Evolutionary conservation across 148 eudicot genomes (phyloP), one percentile per base, ranked within the genome.

Genomic region (Silene conica): DNA sequence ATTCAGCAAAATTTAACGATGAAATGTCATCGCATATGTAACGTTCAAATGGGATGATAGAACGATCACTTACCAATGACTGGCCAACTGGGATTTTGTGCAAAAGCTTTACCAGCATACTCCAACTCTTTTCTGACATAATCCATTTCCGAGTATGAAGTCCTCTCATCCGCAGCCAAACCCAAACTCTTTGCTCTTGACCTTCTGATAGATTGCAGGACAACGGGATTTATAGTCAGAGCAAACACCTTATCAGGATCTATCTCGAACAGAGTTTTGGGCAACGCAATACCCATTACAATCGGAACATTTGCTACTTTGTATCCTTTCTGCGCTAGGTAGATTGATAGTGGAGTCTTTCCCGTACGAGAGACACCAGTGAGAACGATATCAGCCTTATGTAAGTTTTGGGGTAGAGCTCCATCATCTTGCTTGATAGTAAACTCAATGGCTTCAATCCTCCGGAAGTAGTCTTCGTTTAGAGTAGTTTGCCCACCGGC

Each of bases 371-470:
- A 94, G 21, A 94, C 98, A 52, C 98, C 98, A 48, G 88, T 74
- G 18, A 94, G 97, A 48, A 94, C 81, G 22, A 94, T 83, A 71
- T 94, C 93, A 3, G 98, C 93, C 70, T 87, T 87, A 34, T 78
- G 83, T 67, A 91, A 75, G 72, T 94, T 94, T 56, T 83, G 76
- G 11, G 98, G 98, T 22, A 91, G 80, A 26, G 98, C 98, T 10
- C 98, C 98, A 65, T 94, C 98, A 28, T 94, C 98, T 77, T 94
- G 98, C 80, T 91, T 94, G 76, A 94, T 91, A 67, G 98, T 91
- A 69, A 94, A 94, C 70, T 94, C 98, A 16, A 94, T 83, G 31
- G 98, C 98, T 74, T 94, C 98, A 13, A 94, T 91, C 73, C 98
- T 81, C 61, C 63, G 75, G 80, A 94, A 94, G 77, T 94, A 94